Conservation (phyloP, 768 basidiomycete genomes). For the Lactarius trivialis region DNA sequence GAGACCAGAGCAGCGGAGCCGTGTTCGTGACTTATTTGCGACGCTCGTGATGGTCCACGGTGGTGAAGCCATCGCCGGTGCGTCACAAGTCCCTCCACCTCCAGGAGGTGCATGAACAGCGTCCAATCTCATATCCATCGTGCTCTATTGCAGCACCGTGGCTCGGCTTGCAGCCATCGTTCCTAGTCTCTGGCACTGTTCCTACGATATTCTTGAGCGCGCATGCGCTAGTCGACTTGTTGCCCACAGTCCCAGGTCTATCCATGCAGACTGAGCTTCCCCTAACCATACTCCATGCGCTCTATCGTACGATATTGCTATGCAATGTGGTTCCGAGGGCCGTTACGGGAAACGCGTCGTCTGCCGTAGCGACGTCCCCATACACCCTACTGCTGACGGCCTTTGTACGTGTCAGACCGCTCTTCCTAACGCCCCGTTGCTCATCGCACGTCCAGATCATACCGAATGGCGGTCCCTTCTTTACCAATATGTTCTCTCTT, state of each 20-base stretch:
- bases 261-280: slow-evolving; percentile 16
- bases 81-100: neutral
- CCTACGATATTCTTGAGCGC: slow-evolving; percentile 11
- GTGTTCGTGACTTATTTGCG: slow-evolving; percentile 19
- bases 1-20: slow-evolving; percentile 12
- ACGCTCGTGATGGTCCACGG: slow-evolving; percentile 23
- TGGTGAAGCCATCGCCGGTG: slow-evolving; percentile 22
- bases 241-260: slow-evolving; percentile 12
- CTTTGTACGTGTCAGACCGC: slow-evolving; percentile 8
- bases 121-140: neutral
- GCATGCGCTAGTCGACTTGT: slow-evolving; percentile 15
- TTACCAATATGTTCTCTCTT: slow-evolving; percentile 68
- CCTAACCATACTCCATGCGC: slow-evolving; percentile 19
- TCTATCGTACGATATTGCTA: slow-evolving; percentile 16
- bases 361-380: slow-evolving; percentile 15
- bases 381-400: slow-evolving; percentile 18
- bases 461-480: slow-evolving; percentile 63
- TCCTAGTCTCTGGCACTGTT: slow-evolving; percentile 14
- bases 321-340: slow-evolving; percentile 17
- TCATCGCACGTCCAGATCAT: slow-evolving; percentile 11
- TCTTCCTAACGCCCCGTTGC: neutral
- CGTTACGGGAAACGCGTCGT: slow-evolving; percentile 14
- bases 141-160: slow-evolving; percentile 14
- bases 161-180: slow-evolving; percentile 22
- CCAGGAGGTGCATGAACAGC: neutral